phyloP scores from a whole-genome alignment of 202 grass and related monocot species.

The Panicum hallii region DNA sequence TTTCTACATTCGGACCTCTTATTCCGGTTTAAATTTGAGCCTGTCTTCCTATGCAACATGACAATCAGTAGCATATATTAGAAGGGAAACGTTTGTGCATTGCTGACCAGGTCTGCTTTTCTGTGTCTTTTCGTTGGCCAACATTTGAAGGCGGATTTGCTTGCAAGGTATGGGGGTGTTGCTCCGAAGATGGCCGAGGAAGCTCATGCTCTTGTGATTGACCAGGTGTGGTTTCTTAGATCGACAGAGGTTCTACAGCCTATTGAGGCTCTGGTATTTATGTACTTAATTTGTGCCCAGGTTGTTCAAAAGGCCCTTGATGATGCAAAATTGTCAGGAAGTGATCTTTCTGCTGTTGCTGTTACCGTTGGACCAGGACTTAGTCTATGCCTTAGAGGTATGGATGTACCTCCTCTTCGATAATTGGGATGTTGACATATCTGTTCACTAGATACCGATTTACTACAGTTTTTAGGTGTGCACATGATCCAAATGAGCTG shows the following conservation, averaged over 20 bases:
- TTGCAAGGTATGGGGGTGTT: slow-evolving; percentile 81
- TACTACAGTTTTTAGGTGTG: not conserved
- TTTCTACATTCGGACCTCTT: not conserved
- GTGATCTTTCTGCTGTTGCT: slow-evolving; percentile 84
- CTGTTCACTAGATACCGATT: slow-evolving; percentile 1
- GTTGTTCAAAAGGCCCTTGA: slow-evolving; percentile 86
- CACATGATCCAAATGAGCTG: slow-evolving; percentile 23
- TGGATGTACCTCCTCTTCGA: slow-evolving; percentile 14
- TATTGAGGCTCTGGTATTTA: not conserved
- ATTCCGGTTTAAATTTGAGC: not conserved
- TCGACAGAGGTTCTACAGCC: slow-evolving; percentile 1
- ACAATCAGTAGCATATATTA: not conserved
- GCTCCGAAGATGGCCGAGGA: slow-evolving; percentile 95
- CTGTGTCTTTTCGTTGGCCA: not conserved
- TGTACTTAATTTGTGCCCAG: slow-evolving; percentile 47
- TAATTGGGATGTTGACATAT: slow-evolving; percentile 15
- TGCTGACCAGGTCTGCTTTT: slow-evolving; percentile 17
- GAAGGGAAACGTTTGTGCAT: not conserved
- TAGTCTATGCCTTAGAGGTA: slow-evolving; percentile 93
- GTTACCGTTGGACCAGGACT: slow-evolving; percentile 94
- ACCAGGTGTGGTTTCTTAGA: slow-evolving; percentile 59
- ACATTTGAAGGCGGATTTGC: slow-evolving; percentile 83
- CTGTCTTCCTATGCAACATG: not conserved
- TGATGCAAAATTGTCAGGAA: slow-evolving; percentile 69
- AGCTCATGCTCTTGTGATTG: slow-evolving; percentile 86